Percentiles rank a stretch among this genome's conserved stretches.
phyloP scores from a whole-genome alignment of 2,329 filamentous ascomycete genomes.

The Phyllosticta paracitricarpa region DNA sequence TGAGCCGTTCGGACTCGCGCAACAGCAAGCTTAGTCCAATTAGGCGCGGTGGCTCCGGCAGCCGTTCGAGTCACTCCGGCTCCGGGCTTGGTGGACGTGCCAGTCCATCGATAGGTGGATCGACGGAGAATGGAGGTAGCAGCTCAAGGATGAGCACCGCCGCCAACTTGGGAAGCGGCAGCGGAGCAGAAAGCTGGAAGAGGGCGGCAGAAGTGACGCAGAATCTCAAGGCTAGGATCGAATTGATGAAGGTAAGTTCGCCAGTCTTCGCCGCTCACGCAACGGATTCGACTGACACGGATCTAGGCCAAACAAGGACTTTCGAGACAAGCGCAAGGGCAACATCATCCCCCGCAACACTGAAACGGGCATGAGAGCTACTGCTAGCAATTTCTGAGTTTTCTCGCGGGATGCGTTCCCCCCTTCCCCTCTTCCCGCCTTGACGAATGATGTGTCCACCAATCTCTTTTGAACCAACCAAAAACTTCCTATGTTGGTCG shows the following conservation, averaged over 20 bases:
- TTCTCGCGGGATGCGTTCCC: neutral
- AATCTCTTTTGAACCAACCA: neutral
- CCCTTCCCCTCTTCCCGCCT: neutral
- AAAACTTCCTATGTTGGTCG: neutral
- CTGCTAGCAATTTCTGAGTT: neutral
- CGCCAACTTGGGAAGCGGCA: conserved; percentile 22
- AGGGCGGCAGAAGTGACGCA: conserved; percentile 94
- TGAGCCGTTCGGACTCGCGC: conserved; percentile 18
- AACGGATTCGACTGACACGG: conserved; percentile 12
- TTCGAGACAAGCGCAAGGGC: conserved; percentile 19
- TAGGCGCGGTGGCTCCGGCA: conserved; percentile 21
- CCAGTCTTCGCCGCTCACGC: too few species aligned
- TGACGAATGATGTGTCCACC: neutral
- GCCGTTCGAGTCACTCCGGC: conserved; percentile 16
- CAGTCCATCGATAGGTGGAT: conserved; percentile 22
- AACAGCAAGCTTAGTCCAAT: conserved; percentile 30
- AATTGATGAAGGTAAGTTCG: conserved; percentile 78
- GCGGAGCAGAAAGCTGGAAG: conserved; percentile 76
- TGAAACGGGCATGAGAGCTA: neutral
- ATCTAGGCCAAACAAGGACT: conserved; percentile 29
- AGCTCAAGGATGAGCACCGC: conserved; percentile 1
- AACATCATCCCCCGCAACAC: conserved; percentile 6
- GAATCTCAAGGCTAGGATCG: conserved; percentile 92
- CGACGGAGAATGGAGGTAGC: conserved; percentile 10
- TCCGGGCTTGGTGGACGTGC: conserved; percentile 25